These are phyloP conservation scores for Parachaetomium inaequale DNA, from an alignment of 495 filamentous ascomycete genomes.

Conservation along the genomic window DNA sequence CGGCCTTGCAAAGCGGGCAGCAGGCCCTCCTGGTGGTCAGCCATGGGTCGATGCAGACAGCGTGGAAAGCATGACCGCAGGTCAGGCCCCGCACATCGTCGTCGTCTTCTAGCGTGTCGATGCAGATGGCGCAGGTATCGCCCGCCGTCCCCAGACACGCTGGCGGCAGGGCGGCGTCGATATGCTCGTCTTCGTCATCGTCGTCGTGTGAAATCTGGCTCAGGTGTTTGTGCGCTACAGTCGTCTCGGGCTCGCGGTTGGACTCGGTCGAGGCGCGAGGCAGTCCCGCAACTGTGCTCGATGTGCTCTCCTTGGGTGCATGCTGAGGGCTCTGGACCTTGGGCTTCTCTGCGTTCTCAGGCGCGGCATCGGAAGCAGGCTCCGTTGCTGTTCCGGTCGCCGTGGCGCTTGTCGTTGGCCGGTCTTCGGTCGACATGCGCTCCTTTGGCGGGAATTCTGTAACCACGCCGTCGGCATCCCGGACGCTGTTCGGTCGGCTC, in stretches of 20 bases:
- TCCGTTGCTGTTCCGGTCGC: conserved; percentile 13
- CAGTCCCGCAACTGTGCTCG: conserved; percentile 24
- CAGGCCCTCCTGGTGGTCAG: conserved; percentile 87
- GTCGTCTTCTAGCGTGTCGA: conserved; percentile 88
- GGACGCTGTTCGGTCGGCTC: conserved; percentile 65
- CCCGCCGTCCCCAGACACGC: conserved; percentile 84
- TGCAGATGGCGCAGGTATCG: conserved; percentile 94
- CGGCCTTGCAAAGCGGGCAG: conserved; percentile 94
- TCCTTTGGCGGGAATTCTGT: conserved; percentile 42
- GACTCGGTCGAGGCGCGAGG: conserved; percentile 23
- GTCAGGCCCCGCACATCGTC: conserved; percentile 92
- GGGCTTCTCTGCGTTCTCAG: conserved; percentile 20
- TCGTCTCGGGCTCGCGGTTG: conserved; percentile 15
- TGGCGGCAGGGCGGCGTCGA: conserved; percentile 73
- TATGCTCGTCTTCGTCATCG: conserved; percentile 77
- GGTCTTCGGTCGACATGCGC: conserved; percentile 33
- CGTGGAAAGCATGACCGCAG: conserved; percentile 96
- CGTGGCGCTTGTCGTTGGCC: conserved; percentile 30
- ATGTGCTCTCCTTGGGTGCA: conserved; percentile 33
- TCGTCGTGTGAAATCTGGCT: conserved; percentile 47
- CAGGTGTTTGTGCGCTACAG: conserved; percentile 26
- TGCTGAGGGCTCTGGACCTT: conserved; percentile 25
- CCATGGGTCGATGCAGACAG: conserved; percentile 92
- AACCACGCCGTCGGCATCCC: conserved; percentile 55
- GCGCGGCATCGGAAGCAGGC: background rate